Base-by-base conservation (phyloP, 1,284 basidiomycete species). In the Ganoderma boninense region DNA sequence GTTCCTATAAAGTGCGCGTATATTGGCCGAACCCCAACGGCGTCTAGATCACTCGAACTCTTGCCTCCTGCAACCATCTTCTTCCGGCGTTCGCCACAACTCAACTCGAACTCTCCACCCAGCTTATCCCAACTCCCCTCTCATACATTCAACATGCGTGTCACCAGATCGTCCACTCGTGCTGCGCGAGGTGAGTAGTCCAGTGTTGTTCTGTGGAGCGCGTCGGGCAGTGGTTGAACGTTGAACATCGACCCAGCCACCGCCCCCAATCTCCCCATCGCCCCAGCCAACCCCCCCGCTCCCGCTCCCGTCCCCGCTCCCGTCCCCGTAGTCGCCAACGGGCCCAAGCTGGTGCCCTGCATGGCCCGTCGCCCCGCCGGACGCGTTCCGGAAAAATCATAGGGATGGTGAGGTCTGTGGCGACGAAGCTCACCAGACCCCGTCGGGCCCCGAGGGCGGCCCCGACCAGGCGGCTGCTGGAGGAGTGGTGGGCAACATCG, bases 381-480 rank as follows among this genome's bases (percentile, higher is more conserved):
- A 65, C 52, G 46, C 70, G 73, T 49, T 74, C 73, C 32, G 70
- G 70, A 29, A 56, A 52, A 38, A 20, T 74, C 26, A 43, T 74
- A 14, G 54, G 65, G 6, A 65, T 70, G 6, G 38, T 74, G 60
- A 69, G 59, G 2, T 38, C 68, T 20, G 49, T 66, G 26, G 70
- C 67, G 44, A 69, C 68, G 73, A 71, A 68, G 35, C 57, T 74
- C 18, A 44, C 65, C 16, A 57, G 63, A 20, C 61, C 56, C 23
- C 69, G 72, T 56, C 68, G 72, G 4, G 64, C 40, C 14, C 52
- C 40, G 13, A 71, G 69, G 40, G 49, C 44, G 5, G 44, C 46
- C n/a, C 14, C 66, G 1, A 44, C 11, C 57, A 54, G 11, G 57
- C 46, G 42, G 54, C 60, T n/a, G 62, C 35, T 2, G 54, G 42